Percentiles rank a stretch among this genome's conserved stretches.
Evolutionary conservation across 2,329 filamentous ascomycete species (phyloP).

Genomic region (Trichoderma sp.): DNA sequence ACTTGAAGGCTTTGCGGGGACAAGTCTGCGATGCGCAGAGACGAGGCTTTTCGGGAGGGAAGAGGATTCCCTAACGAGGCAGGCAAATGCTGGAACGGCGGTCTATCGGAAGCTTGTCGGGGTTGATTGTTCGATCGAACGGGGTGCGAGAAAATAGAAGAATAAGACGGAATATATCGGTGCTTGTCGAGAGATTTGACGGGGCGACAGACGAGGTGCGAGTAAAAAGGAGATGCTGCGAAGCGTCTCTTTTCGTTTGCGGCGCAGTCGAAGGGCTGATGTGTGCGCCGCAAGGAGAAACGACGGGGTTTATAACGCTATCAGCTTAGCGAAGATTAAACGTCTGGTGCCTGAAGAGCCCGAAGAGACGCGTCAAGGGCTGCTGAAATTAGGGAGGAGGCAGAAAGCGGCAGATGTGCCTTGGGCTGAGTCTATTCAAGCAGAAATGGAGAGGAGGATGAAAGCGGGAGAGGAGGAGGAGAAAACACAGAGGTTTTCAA

Average conservation of each 20-base stretch:
- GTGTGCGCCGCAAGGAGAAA: slow-evolving; percentile 27
- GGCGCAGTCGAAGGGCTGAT: slow-evolving; percentile 20
- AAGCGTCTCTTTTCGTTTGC: slow-evolving; percentile 23
- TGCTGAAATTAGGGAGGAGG: slow-evolving; percentile 10
- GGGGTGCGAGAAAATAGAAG: neutral
- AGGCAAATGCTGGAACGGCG: neutral
- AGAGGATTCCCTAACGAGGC: neutral
- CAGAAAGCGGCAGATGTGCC: slow-evolving; percentile 3
- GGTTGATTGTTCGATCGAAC: neutral
- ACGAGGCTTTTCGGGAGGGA: neutral
- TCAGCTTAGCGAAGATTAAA: slow-evolving; percentile 21
- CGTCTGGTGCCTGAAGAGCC: neutral
- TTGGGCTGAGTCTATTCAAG: neutral
- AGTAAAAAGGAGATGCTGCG: slow-evolving; percentile 11
- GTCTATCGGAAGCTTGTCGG: neutral
- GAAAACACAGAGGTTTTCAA: neutral
- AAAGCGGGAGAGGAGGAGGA: neutral
- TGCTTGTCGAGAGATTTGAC: slow-evolving; percentile 1
- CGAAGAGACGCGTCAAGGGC: slow-evolving; percentile 16
- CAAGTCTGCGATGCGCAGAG: slow-evolving; percentile 17
- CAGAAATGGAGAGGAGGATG: too few species aligned
- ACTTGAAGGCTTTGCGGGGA: slow-evolving; percentile 69
- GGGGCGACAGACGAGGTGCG: neutral
- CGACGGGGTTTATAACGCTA: slow-evolving; percentile 27
- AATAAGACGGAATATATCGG: too few species aligned